These are phyloP conservation scores for Flaveria ramosissima DNA, from an alignment of 129 eudicot species.

Conservation along the genomic window DNA sequence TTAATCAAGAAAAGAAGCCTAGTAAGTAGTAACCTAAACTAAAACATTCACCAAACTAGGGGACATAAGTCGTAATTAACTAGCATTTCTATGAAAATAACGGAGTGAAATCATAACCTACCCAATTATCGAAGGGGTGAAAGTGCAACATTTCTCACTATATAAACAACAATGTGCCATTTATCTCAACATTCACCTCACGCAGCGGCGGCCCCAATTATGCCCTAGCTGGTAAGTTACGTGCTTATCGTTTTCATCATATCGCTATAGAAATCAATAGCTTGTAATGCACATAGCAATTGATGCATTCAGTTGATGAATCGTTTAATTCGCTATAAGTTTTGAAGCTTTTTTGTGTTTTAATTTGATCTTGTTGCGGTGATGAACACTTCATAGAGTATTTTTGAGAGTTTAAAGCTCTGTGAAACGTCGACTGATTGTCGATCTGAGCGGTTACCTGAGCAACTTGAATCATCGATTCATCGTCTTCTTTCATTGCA, in stretches of 20 bases:
- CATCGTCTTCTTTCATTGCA: neutral
- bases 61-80: no score
- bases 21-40: no score
- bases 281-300: no score
- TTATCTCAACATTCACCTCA: neutral
- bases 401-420: conserved; percentile 32
- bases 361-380: conserved; percentile 26
- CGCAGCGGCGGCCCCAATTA: conserved; percentile 19
- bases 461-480: conserved; percentile 20
- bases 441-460: conserved; percentile 46
- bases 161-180: conserved; percentile 20
- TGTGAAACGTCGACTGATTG: conserved; percentile 35
- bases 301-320: no score
- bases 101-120: neutral
- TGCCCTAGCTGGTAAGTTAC: conserved; percentile 6
- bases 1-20: no score
- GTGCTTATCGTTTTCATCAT: neutral
- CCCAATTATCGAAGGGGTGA: neutral
- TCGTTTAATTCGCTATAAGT: no score
- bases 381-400: conserved; percentile 23
- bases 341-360: no score
- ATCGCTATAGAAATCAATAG: neutral
- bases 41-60: no score
- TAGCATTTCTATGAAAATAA: no score
- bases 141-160: conserved; percentile 5